Evolutionary conservation across 2,329 filamentous ascomycete genomes (phyloP).

Genomic region (Pyrenophora tritici-repentis): DNA sequence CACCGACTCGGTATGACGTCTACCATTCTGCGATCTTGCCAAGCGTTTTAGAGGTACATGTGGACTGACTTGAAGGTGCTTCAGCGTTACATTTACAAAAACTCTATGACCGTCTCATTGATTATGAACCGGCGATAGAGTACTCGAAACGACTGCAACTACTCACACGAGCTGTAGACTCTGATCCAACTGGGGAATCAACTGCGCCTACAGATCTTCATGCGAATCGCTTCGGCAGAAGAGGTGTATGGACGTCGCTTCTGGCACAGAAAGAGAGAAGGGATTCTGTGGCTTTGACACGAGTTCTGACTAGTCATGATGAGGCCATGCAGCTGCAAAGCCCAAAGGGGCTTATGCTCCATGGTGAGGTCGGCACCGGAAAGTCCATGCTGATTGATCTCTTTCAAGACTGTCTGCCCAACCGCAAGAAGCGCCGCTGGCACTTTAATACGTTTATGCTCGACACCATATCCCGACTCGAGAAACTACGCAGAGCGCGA

Average conservation of each 20-base stretch:
- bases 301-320: constrained; percentile 71
- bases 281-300: constrained; percentile 65
- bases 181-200: constrained; percentile 22
- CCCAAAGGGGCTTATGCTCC: constrained; percentile 75
- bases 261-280: constrained; percentile 60
- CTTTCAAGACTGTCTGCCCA: constrained; percentile 77
- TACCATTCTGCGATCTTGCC: constrained; percentile 26
- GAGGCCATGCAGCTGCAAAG: constrained; percentile 73
- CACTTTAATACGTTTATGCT: constrained; percentile 90
- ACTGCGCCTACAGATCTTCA: constrained; percentile 41
- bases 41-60: constrained; percentile 1
- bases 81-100: constrained; percentile 75
- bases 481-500: constrained; percentile 61
- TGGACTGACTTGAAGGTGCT: constrained; percentile 1
- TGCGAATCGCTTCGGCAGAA: constrained; percentile 32
- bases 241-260: constrained; percentile 60
- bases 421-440: constrained; percentile 72
- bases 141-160: constrained; percentile 69
- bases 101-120: constrained; percentile 74
- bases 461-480: constrained; percentile 73
- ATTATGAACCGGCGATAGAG: constrained; percentile 74
- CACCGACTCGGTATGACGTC: constrained; percentile 62
- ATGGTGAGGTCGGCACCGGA: constrained; percentile 80
- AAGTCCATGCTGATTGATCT: constrained; percentile 86
- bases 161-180: constrained; percentile 55